Base-by-base conservation (phyloP, 2,329 filamentous ascomycete genomes). In the Aspergillus pseudoterreus region DNA sequence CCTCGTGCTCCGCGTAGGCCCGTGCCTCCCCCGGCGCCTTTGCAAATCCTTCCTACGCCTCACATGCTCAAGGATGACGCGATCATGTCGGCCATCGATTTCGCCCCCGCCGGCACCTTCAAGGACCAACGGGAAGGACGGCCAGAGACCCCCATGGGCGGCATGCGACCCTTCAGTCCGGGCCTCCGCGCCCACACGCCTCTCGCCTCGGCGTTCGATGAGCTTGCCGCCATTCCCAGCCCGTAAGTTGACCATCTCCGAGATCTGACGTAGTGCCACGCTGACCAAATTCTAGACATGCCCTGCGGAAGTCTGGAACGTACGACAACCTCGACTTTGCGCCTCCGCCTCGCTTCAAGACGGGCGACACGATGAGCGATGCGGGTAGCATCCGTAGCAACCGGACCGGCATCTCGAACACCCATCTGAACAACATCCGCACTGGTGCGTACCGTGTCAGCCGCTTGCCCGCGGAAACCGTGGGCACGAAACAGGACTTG, bases 371-470 rank as follows among this genome's bases (percentile, higher is more conserved):
- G 22, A 68, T 59, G 43, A 78, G 74, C 54, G 75, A 78, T 48
- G 63, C 74, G 2, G 75, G 75, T 48, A 77, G 74, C 55, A 76
- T 78, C 44, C 81, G 81, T 61, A 89, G 88, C 71, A 90, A 89
- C 75, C 81, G 84, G 45, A 90, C 85, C 41, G 90, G 88, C 46
- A 85, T 95, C 61, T 95, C 90, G 4, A 78, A 83, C 4, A 74
- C 80, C 47, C 82, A 91, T 65, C 74, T 83, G 47, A 77, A 84
- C 54, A 87, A 89, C 62, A 85, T 96, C 62, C 88, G 91, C 58
- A 82, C 76, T 51, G 92, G 92, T 58, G 91, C 90, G 43, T 92
- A 95, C 64, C 88, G 92, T 56, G 83, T 96, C 58, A 94, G 89
- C 67, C 85, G 88, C 45, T 81, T 96, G 54, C 91, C 92, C 0